Conservation (phyloP, 345 rosid genomes). For the Erodium maritimum region DNA sequence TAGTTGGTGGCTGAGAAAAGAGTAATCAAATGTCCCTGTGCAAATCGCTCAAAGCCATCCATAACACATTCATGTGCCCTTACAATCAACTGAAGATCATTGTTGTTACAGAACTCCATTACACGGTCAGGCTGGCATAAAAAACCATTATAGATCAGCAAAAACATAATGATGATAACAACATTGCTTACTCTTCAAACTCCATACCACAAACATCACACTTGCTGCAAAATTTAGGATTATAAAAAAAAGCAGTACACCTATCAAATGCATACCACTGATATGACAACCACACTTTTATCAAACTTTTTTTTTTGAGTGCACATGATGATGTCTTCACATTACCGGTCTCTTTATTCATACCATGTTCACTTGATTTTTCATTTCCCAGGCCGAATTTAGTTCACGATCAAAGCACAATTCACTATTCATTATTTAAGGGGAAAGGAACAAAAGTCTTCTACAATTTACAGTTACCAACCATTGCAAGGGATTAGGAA, state of each 20-base stretch:
- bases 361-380: too few species aligned
- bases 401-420: not conserved
- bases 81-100: conserved; percentile 93
- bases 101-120: conserved; percentile 96
- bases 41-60: conserved; percentile 99
- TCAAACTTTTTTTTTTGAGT: too few species aligned
- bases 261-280: too few species aligned
- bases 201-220: not conserved
- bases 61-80: conserved; percentile 98
- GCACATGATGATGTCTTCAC: too few species aligned
- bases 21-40: conserved; percentile 92
- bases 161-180: not conserved
- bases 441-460: not conserved
- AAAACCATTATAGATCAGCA: conserved; percentile 12
- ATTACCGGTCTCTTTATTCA: too few species aligned
- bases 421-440: not conserved
- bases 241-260: too few species aligned
- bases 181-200: not conserved
- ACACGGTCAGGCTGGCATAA: conserved; percentile 90
- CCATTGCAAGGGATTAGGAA: not conserved
- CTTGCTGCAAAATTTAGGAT: too few species aligned
- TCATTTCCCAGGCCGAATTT: too few species aligned
- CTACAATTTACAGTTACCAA: not conserved
- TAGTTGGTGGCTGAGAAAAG: conserved; percentile 96
- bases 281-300: too few species aligned